These are phyloP conservation scores for Colletotrichum incanum DNA, from an alignment of 2,329 filamentous ascomycete species.

Conservation along the genomic window DNA sequence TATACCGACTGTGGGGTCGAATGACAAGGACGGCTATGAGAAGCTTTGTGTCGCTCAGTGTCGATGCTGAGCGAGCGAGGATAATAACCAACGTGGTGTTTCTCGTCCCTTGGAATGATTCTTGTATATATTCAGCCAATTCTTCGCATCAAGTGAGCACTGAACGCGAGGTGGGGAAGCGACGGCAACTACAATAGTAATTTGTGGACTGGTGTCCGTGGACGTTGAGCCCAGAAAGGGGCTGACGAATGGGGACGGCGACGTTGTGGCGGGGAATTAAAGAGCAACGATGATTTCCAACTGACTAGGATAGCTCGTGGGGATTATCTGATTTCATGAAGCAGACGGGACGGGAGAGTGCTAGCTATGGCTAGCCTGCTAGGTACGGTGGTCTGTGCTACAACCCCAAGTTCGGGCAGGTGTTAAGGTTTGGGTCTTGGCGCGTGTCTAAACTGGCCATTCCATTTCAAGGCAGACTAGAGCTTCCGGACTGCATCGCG, in stretches of 20 bases:
- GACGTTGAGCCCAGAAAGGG: neutral
- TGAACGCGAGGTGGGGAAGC: neutral
- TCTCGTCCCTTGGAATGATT: neutral
- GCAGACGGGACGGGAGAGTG: neutral
- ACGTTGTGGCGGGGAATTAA: neutral
- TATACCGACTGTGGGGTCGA: neutral
- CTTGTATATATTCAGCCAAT: neutral
- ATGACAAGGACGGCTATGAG: neutral
- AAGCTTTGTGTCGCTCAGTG: neutral
- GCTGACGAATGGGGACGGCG: neutral
- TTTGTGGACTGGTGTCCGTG: neutral
- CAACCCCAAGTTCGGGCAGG: conserved; percentile 7
- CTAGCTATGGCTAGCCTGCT: neutral
- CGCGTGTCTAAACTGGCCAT: conserved; percentile 8
- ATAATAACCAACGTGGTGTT: neutral
- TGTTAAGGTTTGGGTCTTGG: conserved; percentile 23
- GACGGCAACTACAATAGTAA: neutral
- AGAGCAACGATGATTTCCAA: neutral
- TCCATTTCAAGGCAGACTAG: conserved; percentile 9
- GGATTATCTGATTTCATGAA: neutral
- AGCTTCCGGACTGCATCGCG: conserved; percentile 19
- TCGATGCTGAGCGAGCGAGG: neutral
- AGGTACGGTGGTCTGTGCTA: conserved; percentile 15
- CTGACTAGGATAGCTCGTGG: neutral
- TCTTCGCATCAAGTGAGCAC: neutral